Base-by-base conservation (phyloP, 345 rosid species). In the Luvunga scandens region DNA sequence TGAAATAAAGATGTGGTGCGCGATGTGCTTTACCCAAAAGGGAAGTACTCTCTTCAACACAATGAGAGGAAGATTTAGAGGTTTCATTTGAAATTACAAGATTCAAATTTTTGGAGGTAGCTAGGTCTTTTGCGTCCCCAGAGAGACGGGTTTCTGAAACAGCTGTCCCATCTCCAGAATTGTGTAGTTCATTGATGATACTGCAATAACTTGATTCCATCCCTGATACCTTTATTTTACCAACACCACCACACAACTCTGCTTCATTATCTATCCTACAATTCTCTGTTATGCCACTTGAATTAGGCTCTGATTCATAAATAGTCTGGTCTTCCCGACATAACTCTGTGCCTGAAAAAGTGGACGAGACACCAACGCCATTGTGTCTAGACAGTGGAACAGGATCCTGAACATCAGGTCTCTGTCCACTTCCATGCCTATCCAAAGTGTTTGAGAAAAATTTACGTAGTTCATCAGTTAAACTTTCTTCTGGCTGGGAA, bases 381-480 rank as follows among this genome's bases (percentile, higher is more conserved):
- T 77, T 80, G 75, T 80, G 82, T 81, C 90, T 83, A 79, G 81
- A 81, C 55, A 73, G 28, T 24, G 90, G 90, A 65, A 72, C 70
- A 76, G 74, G 80, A 80, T 89, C 93, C 84, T 84, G 92, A 82
- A 91, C 93, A 82, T 92, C 98, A 62, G 95, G 98, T 83, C 96
- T 85, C 87, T 85, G 88, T 59, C 88, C 97, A 80, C 88, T 91
- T 78, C 92, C 91, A 89, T 91, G 97, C 81, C 92, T 83, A 81
- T 88, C 90, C 77, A 90, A 85, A 71, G 93, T 89, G 84, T 91
- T 92, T 2, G 90, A 83, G 80, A 95, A 93, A 78, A 93, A 92
- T 76, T 89, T 93, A 59, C 75, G 71, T 71, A 95, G 94, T 82
- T 90, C 93, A 72, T 80, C 69, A 42, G 83, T 81, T 76, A 91